A percentile compares a stretch with the other conserved stretches of the same genome.
Conservation (phyloP, 805 yeast genomes). For the Myxozyma nipponensis region DNA sequence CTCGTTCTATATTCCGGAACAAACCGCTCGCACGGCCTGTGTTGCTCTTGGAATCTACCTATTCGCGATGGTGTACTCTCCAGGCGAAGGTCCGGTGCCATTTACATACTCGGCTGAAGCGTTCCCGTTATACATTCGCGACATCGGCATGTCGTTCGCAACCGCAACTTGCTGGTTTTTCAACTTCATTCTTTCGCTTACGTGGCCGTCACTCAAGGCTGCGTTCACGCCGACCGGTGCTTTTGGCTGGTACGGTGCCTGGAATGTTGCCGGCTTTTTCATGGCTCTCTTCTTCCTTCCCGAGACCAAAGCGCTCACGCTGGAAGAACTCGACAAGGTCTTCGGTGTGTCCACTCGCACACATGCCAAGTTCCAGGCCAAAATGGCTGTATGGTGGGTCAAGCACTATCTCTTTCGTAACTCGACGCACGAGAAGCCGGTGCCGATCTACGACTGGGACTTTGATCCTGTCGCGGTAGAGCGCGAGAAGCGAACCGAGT, state of each 20-base stretch:
- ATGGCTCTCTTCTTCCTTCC: constrained; percentile 51
- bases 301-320: constrained; percentile 58
- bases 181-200: constrained; percentile 59
- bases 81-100: constrained; percentile 88
- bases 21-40: constrained; percentile 54
- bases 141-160: constrained; percentile 75
- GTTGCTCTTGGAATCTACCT: constrained; percentile 71
- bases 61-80: constrained; percentile 68
- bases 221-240: constrained; percentile 80
- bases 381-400: constrained; percentile 44
- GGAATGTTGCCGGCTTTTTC: constrained; percentile 74
- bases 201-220: constrained; percentile 70
- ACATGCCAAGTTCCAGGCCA: constrained; percentile 20
- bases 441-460: background rate
- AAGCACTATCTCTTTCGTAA: background rate
- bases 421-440: background rate
- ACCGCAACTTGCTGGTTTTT: constrained; percentile 57
- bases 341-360: constrained; percentile 29
- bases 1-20: constrained; percentile 63
- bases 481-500: background rate
- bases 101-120: constrained; percentile 86
- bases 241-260: constrained; percentile 82
- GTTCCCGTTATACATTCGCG: constrained; percentile 73
- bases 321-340: constrained; percentile 51
- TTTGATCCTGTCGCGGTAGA: background rate